Conservation (phyloP, 2,329 filamentous ascomycete genomes). For the Fusarium foetens region DNA sequence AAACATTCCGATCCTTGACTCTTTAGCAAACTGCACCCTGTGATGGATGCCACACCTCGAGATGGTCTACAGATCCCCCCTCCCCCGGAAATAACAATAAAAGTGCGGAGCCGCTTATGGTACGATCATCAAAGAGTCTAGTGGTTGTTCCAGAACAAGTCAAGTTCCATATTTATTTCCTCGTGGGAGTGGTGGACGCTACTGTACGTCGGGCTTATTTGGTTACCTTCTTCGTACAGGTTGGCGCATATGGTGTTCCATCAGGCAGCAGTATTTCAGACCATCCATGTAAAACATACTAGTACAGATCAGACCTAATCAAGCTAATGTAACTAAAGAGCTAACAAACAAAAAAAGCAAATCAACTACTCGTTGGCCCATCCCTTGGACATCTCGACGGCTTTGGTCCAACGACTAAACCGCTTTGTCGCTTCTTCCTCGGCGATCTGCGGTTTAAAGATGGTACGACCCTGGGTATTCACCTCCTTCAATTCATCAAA, state of each 20-base stretch:
- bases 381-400: conserved; percentile 81
- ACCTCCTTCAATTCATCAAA: conserved; percentile 78
- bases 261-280: conserved; percentile 28
- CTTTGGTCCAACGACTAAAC: conserved; percentile 79
- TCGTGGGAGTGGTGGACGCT: neutral
- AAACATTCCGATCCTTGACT: conserved; percentile 5
- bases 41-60: neutral
- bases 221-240: neutral
- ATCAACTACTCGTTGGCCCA: conserved; percentile 61
- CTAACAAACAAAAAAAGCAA: conserved; percentile 4
- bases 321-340: neutral
- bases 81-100: conserved; percentile 18
- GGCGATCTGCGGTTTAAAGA: conserved; percentile 74
- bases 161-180: conserved; percentile 1
- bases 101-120: conserved; percentile 24
- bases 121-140: conserved; percentile 4
- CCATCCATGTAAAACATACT: conserved; percentile 20
- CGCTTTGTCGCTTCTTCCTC: conserved; percentile 67
- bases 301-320: conserved; percentile 14
- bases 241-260: conserved; percentile 1
- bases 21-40: neutral
- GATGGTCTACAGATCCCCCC: neutral
- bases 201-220: conserved; percentile 18
- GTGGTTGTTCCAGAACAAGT: conserved; percentile 12
- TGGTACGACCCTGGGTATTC: conserved; percentile 74